Evolutionary conservation across 2,329 filamentous ascomycete genomes (phyloP), one percentile per base, ranked within the genome.

Genomic region (Xenoacremonium recifei): DNA sequence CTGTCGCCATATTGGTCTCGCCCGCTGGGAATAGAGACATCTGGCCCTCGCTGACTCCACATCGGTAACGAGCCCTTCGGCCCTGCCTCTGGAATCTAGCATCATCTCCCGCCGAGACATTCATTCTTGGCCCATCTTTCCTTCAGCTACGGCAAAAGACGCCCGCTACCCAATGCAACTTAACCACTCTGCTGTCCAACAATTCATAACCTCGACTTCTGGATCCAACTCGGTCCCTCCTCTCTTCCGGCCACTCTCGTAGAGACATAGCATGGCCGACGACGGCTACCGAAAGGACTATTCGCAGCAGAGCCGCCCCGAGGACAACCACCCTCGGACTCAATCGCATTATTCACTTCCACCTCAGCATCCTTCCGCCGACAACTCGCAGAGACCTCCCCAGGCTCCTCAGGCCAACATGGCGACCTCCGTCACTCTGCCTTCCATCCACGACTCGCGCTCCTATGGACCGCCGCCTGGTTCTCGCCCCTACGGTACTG

Each of bases 361-460:
- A 41, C 68, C 68, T 43, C 60, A 55, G 37, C 58, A 53, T 20
- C 45, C 51, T 42, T 67, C 68, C 44, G 68, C 67, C 41, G 70
- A 73, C 48, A 65, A 66, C 47, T 56, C 62, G 35, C 60, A 63
- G 33, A 65, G 62, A 55, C 55, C 64, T 13, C 36, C 44, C 33
- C 50, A 62, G 42, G 53, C 51, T 27, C 50, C 59, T 39, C 50
- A 57, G 53, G 40, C 50, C 50, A 64, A 51, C 50, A 75, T 74
- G 68, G 68, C 71, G 39, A 58, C 67, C 37, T 63, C 66, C 43
- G 67, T 75, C 44, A 74, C 68, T 45, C 61, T 76, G 23, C 75
- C 75, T 2, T 70, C 75, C 15, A 77, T 78, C 39, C 67, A 76
- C 40, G 75, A 76, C 53, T 60, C 68, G 35, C 63, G 69, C 42